Evolutionary conservation across 441 rosid genomes (phyloP).

Genomic region (Omphalea diandra): DNA sequence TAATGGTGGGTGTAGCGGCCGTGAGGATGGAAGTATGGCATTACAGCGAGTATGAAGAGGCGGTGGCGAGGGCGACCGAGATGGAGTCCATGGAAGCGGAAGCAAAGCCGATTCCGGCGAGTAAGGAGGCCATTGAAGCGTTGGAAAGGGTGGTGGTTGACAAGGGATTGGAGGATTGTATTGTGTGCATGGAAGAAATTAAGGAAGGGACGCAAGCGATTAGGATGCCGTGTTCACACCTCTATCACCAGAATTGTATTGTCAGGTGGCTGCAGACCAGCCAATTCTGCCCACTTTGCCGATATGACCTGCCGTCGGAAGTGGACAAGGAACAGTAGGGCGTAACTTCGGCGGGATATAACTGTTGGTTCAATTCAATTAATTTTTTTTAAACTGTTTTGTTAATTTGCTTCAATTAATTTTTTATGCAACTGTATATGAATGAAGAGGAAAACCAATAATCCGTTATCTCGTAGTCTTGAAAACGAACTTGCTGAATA

Average conservation of each 20-base stretch:
- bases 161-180: no score
- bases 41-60: not conserved
- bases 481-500: no score
- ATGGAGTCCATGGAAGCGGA: not conserved
- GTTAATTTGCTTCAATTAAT: no score
- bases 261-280: not conserved
- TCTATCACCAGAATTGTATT: conserved; percentile 5
- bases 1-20: not conserved
- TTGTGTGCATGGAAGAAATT: not conserved
- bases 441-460: no score
- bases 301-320: not conserved
- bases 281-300: not conserved
- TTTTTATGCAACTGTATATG: no score
- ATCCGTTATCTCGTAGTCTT: no score
- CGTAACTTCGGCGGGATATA: no score
- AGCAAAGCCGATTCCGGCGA: not conserved
- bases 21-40: not conserved
- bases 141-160: not conserved
- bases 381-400: no score
- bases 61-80: not conserved
- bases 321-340: not conserved
- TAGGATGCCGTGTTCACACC: not conserved
- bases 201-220: not conserved
- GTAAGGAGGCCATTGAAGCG: not conserved
- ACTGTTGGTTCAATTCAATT: no score